Evolutionary conservation across 352 stramenopile genomes (phyloP).

Genomic region (Phytophthora idaei): DNA sequence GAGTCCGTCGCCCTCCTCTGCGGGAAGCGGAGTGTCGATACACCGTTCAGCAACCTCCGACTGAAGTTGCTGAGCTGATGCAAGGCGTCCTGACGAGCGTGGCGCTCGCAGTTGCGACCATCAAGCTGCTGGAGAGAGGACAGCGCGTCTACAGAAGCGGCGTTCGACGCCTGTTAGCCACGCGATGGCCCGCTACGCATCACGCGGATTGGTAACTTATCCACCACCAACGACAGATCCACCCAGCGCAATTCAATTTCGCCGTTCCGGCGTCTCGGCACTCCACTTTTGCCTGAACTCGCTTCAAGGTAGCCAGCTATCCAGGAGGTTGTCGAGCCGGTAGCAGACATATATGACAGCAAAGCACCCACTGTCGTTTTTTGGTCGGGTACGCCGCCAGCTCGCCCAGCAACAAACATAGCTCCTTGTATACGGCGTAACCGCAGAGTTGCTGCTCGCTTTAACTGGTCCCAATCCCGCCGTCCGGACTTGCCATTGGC

Average conservation of each 20-base stretch:
- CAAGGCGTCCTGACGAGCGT: conserved; percentile 14
- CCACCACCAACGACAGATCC: no score
- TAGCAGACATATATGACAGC: not conserved
- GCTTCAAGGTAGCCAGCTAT: conserved; percentile 1
- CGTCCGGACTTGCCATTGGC: not conserved
- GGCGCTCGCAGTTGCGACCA: no score
- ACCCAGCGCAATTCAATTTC: conserved; percentile 5
- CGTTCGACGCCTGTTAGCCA: not conserved
- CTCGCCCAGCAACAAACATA: conserved; percentile 10
- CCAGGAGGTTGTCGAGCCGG: not conserved
- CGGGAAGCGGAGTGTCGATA: conserved; percentile 32
- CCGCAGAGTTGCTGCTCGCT: conserved; percentile 18
- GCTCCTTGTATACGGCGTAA: conserved; percentile 13
- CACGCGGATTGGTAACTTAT: conserved; percentile 1
- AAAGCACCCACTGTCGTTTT: no score
- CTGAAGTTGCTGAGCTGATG: conserved; percentile 32
- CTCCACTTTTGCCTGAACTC: conserved; percentile 1
- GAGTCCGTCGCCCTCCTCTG: not conserved
- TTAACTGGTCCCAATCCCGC: conserved; percentile 22
- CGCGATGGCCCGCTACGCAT: conserved; percentile 2
- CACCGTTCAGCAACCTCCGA: conserved; percentile 16
- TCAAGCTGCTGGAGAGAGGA: not conserved
- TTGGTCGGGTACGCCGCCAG: not conserved
- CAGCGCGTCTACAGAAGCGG: conserved; percentile 6
- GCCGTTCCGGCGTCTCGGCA: conserved; percentile 16